Base-by-base conservation (phyloP, 441 rosid genomes). In the Gossypium trilobum region DNA sequence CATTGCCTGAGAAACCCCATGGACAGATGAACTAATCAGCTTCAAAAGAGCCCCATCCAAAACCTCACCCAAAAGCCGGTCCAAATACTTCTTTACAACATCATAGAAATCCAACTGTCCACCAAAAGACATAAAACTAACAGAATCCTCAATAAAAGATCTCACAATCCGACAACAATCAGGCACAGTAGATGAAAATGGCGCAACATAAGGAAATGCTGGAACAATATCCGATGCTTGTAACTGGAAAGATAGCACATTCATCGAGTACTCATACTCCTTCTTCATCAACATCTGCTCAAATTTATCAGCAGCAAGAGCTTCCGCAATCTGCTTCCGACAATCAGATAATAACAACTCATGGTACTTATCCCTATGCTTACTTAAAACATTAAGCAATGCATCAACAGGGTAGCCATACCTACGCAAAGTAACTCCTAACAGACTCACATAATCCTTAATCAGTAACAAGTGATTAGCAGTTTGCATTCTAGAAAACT, bases 321-420 rank as follows among this genome's bases (percentile, higher is more conserved):
- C 61, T 22, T 57, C 61, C 1, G 1, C n/a, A 57, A 57, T 57
- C 31, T 56, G 61, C 61, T 56, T 56, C 14, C 61, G 31, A 56
- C 61, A 56, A 56, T 56, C 61, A 3, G 31, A 56, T 56, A 56
- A 56, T 22, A 56, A 56, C 31, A 56, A 10, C 31, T 56, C 61
- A 57, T 57, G 61, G 61, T 57, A 57, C 61, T 56, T 56, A 56
- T 56, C 61, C 61, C 61, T 22, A 56, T 56, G 61, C 61, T 56
- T 55, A 55, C 59, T 20, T 25, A 55, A 20, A 20, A 55, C 59
- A 55, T 50, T 17, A 50, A 55, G 59, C 59, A 55, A 9, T 55
- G 59, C 59, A 55, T 55, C 59, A 20, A 55, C 59, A 55, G 59
- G 27, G 29, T 55, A 55, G 59, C 59, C 59, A 3, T 55, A 55